Conservation (phyloP, 352 stramenopile species). For the Lagenidium sp. region DNA sequence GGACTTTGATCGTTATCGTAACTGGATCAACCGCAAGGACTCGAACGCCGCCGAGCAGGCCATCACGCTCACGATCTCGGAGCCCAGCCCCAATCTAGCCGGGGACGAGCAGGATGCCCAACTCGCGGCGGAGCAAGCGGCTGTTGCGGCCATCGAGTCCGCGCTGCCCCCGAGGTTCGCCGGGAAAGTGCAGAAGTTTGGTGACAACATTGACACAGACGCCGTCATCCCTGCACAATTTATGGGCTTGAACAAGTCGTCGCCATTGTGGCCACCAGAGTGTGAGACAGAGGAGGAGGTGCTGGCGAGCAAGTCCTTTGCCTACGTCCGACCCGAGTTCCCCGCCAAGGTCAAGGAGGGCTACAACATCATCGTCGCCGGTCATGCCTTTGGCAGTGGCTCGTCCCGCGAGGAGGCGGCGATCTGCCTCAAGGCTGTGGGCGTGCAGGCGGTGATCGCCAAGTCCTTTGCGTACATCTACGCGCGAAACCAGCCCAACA, state of each 20-base stretch:
- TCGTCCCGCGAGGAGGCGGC: slow-evolving; percentile 75
- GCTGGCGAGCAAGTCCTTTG: slow-evolving; percentile 71
- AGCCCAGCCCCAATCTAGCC: slow-evolving; percentile 36
- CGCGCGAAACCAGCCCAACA: slow-evolving; percentile 79
- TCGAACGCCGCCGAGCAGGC: slow-evolving; percentile 5
- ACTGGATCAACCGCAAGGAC: slow-evolving; percentile 46
- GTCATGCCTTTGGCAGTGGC: slow-evolving; percentile 60
- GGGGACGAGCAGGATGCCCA: slow-evolving; percentile 17
- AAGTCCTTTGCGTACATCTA: slow-evolving; percentile 87
- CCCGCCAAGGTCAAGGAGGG: slow-evolving; percentile 53
- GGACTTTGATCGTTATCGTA: slow-evolving; percentile 72
- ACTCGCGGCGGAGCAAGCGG: slow-evolving; percentile 44
- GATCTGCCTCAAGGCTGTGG: slow-evolving; percentile 73
- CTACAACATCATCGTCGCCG: slow-evolving; percentile 76
- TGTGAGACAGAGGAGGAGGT: slow-evolving; percentile 77
- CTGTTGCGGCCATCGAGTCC: slow-evolving; percentile 42
- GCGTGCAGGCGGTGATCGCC: slow-evolving; percentile 72
- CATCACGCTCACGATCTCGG: slow-evolving; percentile 24
- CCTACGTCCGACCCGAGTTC: slow-evolving; percentile 77
- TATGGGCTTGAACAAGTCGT: slow-evolving; percentile 75
- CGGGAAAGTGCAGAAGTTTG: slow-evolving; percentile 64
- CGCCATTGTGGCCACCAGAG: slow-evolving; percentile 64
- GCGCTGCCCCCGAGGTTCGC: slow-evolving; percentile 43
- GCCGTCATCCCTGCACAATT: slow-evolving; percentile 77
- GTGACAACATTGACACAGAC: slow-evolving; percentile 78